These are phyloP conservation scores for Hypoxylon sp. DNA, from an alignment of 2,329 filamentous ascomycete species.

Conservation along the genomic window DNA sequence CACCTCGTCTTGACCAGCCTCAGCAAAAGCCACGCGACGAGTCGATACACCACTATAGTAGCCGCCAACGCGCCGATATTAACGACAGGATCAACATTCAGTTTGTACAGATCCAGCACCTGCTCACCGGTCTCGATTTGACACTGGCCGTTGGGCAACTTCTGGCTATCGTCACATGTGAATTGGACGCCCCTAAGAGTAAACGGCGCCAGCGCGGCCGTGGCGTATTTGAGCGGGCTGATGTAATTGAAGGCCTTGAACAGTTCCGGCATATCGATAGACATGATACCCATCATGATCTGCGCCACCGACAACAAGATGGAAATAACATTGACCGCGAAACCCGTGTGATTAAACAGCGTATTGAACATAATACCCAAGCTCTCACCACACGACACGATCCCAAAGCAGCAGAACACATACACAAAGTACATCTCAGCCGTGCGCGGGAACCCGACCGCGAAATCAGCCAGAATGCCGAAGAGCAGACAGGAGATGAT, in stretches of 20 bases:
- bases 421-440: conserved; percentile 75
- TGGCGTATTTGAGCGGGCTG: conserved; percentile 77
- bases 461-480: conserved; percentile 72
- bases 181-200: conserved; percentile 72
- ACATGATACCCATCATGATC: conserved; percentile 78
- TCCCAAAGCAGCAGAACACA: conserved; percentile 77
- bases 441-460: conserved; percentile 74
- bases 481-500: conserved; percentile 75
- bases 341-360: conserved; percentile 78
- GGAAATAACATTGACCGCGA: conserved; percentile 79
- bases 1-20: conserved; percentile 67
- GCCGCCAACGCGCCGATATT: conserved; percentile 74
- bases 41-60: conserved; percentile 73
- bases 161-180: conserved; percentile 72
- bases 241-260: conserved; percentile 79
- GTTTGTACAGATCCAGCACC: conserved; percentile 75
- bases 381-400: conserved; percentile 81
- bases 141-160: conserved; percentile 71
- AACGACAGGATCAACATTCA: conserved; percentile 71
- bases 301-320: conserved; percentile 78
- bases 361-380: conserved; percentile 86
- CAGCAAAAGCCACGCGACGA: conserved; percentile 72
- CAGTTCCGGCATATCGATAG: conserved; percentile 75
- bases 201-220: conserved; percentile 76
- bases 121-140: conserved; percentile 75